Evolutionary conservation across 345 rosid species (phyloP), one percentile per base, ranked within the genome.

Genomic region (Trapa bicornis): DNA sequence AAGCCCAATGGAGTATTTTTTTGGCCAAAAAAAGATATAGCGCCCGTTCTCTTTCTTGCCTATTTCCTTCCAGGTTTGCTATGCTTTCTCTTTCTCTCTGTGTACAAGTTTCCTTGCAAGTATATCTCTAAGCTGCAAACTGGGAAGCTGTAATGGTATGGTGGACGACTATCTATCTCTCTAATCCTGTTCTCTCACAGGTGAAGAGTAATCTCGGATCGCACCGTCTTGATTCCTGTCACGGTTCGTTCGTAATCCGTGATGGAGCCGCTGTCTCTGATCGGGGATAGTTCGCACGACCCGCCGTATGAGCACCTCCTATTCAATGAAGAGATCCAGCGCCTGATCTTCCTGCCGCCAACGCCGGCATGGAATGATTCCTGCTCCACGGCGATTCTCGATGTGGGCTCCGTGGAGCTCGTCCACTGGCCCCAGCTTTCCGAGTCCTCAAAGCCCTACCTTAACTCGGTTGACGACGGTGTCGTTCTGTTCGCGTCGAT

Each of bases 361-460:
- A 36, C 29, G 16, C 83, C 84, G 12, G 70, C 70, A 1, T 81
- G 80, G 14, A 78, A 69, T 71, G 80, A 72, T 7, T 79, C 72
- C 67, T 83, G 84, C 37, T 83, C 80, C 80, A 80, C 83, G 5
- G 84, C 87, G 5, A 79, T 83, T 56, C 87, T 83, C 47, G 87
- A 77, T 68, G 77, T 83, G 37, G 78, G 81, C 47, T 64, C 83
- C 68, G 13, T 80, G 70, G 80, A 79, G 70, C 83, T 83, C 37
- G 84, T 83, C 64, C 82, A 69, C 32, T 71, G 80, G 29, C 72
- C 83, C 11, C 80, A 77, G 39, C 68, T 77, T 38, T 52, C 64
- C 57, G 61, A 14, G 29, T 22, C 29, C 61, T 43, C 43, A 17
- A 70, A 50, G 15, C 62, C 63, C 52, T 50, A 63, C 33, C 38